A percentile compares a stretch with the other conserved stretches of the same genome.
These are phyloP conservation scores for Aspergillus aculeatus DNA, from an alignment of 2,329 filamentous ascomycete species.

Conservation along the genomic window DNA sequence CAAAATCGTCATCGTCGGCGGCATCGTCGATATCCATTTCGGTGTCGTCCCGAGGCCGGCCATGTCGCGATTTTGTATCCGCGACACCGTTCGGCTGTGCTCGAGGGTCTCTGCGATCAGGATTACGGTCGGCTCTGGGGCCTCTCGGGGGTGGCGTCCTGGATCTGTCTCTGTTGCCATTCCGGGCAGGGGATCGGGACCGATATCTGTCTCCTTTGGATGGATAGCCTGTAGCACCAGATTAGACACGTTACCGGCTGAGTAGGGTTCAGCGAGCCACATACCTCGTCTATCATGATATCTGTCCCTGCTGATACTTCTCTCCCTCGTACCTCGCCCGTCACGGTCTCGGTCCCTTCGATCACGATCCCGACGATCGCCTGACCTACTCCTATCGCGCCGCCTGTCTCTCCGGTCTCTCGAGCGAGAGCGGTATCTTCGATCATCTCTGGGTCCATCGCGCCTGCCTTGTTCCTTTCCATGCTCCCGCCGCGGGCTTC, in stretches of 20 bases:
- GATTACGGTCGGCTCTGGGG: conserved; percentile 32
- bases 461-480: conserved; percentile 39
- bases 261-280: neutral
- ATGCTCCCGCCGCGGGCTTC: conserved; percentile 37
- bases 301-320: conserved; percentile 40
- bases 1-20: conserved; percentile 61
- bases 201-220: conserved; percentile 35
- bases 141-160: conserved; percentile 40
- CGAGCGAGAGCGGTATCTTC: conserved; percentile 41
- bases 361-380: conserved; percentile 39
- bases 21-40: conserved; percentile 49
- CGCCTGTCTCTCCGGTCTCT: conserved; percentile 41
- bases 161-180: conserved; percentile 36
- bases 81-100: conserved; percentile 25
- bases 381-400: conserved; percentile 45
- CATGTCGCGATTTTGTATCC: conserved; percentile 18
- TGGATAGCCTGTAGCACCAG: conserved; percentile 24
- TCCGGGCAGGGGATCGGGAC: conserved; percentile 38
- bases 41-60: conserved; percentile 34
- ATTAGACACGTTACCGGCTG: conserved; percentile 1
- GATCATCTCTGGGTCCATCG: conserved; percentile 40
- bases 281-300: conserved; percentile 42
- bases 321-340: conserved; percentile 39
- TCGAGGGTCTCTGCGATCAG: conserved; percentile 31
- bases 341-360: conserved; percentile 36